These are phyloP conservation scores for Nicotiana tomentosiformis DNA, from an alignment of 257 asterid genomes.

Conservation along the genomic window DNA sequence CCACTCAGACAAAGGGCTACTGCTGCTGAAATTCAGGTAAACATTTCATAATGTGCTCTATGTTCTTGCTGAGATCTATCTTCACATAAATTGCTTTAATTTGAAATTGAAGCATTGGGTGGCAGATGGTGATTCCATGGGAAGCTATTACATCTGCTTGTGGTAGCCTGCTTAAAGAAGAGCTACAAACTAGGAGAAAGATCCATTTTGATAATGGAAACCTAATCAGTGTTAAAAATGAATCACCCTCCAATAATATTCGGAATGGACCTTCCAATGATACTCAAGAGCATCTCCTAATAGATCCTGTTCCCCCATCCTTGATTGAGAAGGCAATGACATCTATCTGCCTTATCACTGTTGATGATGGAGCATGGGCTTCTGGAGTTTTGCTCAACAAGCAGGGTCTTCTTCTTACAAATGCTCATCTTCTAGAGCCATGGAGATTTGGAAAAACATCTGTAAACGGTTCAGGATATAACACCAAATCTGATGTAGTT, in stretches of 20 bases:
- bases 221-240: slow-evolving; percentile 29
- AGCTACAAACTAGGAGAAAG: slow-evolving; percentile 36
- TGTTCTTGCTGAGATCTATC: not conserved
- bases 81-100: slow-evolving; percentile 4
- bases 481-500: slow-evolving; percentile 27
- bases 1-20: slow-evolving; percentile 78
- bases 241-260: slow-evolving; percentile 11
- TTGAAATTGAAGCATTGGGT: slow-evolving; percentile 24
- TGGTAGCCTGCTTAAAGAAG: slow-evolving; percentile 51
- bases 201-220: slow-evolving; percentile 27
- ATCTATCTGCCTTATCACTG: slow-evolving; percentile 84
- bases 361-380: slow-evolving; percentile 96
- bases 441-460: slow-evolving; percentile 91
- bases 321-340: slow-evolving; percentile 71
- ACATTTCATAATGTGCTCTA: not conserved
- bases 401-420: slow-evolving; percentile 88
- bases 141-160: slow-evolving; percentile 81
- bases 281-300: slow-evolving; percentile 24
- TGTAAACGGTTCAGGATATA: slow-evolving; percentile 35
- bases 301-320: slow-evolving; percentile 33
- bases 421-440: slow-evolving; percentile 97
- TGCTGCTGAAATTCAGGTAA: slow-evolving; percentile 96
- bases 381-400: slow-evolving; percentile 88
- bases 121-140: slow-evolving; percentile 98
- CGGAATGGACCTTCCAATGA: slow-evolving; percentile 26